Evolutionary conservation across 2,329 filamentous ascomycete genomes (phyloP), one percentile per base, ranked within the genome.

Genomic region (Cladophialophora carrionii): DNA sequence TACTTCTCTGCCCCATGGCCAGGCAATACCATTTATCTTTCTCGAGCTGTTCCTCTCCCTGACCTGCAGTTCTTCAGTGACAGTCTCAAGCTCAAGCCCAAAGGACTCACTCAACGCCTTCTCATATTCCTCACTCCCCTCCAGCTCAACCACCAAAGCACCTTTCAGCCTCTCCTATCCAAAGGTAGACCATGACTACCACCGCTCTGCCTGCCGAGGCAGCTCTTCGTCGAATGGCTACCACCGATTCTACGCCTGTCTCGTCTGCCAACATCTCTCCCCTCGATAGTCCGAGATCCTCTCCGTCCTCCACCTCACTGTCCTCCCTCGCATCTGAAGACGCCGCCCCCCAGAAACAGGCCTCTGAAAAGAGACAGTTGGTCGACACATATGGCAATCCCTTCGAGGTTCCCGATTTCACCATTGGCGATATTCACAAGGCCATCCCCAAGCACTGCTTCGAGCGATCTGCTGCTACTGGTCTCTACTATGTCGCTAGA

Each of bases 361-460:
- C 48, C n/a, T 12, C 43, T 4, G 57, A 64, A 34, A 66, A 63
- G 55, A 61, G 43, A 14, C 66, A 88, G 77, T 86, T 99, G 72
- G 74, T 95, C 70, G 93, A 99, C 81, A 94, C 92, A 12, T 95
- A 96, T 78, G 95, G 95, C 79, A 96, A 98, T 79, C 86, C 92
- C 75, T 99, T 99, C 83, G 84, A 91, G 78, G 85, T 96, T 63
- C 95, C 95, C 72, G 89, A 98, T 80, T 99, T 90, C 83, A 96
- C 92, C 76, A 96, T 99, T 85, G 96, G 96, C 84, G 87, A 99
- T 76, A 94, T 99, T 76, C 89, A 92, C 75, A 90, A 96, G 81
- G 95, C 95, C 77, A 99, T 99, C 72, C 95, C 95, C 70, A 92
- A 93, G 80, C 95, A 97, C 85, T 99, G 95, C 86, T 98, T 90